These are phyloP conservation scores for Santalum album DNA, from an alignment of 164 flowering plant genomes.

Conservation along the genomic window DNA sequence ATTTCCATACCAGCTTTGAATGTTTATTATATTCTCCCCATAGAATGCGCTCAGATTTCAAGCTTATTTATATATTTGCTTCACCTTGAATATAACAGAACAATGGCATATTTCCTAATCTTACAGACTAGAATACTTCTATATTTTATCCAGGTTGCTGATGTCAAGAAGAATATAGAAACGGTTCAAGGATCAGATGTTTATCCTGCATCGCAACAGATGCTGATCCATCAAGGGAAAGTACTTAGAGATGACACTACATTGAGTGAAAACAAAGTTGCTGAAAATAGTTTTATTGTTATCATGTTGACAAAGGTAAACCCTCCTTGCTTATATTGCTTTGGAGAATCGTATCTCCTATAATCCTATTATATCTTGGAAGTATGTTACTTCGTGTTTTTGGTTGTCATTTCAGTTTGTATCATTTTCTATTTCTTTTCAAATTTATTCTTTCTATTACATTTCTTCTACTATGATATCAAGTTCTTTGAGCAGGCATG, in stretches of 20 bases:
- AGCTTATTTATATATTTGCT: background rate
- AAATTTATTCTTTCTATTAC: too few relatives aligned
- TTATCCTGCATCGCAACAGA: slow-evolving; percentile 51
- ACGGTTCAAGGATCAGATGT: slow-evolving; percentile 39
- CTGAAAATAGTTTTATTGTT: slow-evolving; percentile 50
- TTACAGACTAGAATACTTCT: too few relatives aligned
- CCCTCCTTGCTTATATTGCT: background rate
- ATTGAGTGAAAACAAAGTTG: slow-evolving; percentile 45
- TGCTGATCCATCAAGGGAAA: slow-evolving; percentile 63
- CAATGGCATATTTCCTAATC: too few relatives aligned
- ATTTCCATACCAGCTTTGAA: too few relatives aligned
- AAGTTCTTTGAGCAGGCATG: too few relatives aligned
- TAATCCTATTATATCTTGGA: background rate
- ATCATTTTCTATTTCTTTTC: too few relatives aligned
- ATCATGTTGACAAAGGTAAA: slow-evolving; percentile 53
- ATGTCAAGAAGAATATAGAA: slow-evolving; percentile 55
- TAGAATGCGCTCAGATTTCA: too few relatives aligned
- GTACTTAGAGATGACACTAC: slow-evolving; percentile 50
- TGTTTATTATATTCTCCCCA: too few relatives aligned
- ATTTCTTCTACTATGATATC: too few relatives aligned
- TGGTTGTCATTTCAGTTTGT: too few relatives aligned
- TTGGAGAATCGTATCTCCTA: background rate
- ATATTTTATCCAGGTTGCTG: slow-evolving; percentile 31
- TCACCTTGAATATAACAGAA: too few relatives aligned
- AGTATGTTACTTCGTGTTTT: background rate